Evolutionary conservation across 2,329 filamentous ascomycete species (phyloP).

Genomic region (Sodiomyces alkalinus): DNA sequence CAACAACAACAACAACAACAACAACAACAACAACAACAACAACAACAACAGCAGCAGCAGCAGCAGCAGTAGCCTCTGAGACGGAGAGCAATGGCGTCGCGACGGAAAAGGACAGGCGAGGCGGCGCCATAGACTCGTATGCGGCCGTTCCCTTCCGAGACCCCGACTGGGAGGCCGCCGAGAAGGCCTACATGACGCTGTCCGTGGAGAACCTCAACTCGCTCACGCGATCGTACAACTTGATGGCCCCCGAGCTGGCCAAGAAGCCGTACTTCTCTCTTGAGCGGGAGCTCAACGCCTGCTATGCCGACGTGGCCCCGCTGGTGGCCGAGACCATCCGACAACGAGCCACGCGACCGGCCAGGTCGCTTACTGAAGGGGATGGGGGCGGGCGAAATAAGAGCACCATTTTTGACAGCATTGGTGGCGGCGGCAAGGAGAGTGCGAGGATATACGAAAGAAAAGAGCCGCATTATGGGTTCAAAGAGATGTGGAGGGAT

Average conservation of each 20-base stretch:
- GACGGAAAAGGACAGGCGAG: slow-evolving; percentile 4
- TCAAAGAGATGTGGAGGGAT: slow-evolving; percentile 82
- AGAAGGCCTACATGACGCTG: slow-evolving; percentile 60
- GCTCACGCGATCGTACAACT: slow-evolving; percentile 76
- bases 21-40: too few species aligned
- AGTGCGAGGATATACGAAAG: slow-evolving; percentile 56
- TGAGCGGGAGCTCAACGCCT: slow-evolving; percentile 64
- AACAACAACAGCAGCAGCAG: slow-evolving; percentile 6
- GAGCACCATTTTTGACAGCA: slow-evolving; percentile 44
- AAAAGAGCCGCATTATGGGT: slow-evolving; percentile 61
- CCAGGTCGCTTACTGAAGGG: slow-evolving; percentile 14
- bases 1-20: too few species aligned
- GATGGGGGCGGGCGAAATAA: slow-evolving; percentile 18
- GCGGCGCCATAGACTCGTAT: slow-evolving; percentile 14
- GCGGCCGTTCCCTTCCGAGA: slow-evolving; percentile 57
- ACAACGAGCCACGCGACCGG: slow-evolving; percentile 41
- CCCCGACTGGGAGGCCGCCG: slow-evolving; percentile 54
- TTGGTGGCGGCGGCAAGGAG: slow-evolving; percentile 33
- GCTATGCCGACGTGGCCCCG: slow-evolving; percentile 78
- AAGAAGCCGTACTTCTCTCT: slow-evolving; percentile 87
- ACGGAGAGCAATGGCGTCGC: slow-evolving; percentile 2
- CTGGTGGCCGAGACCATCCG: slow-evolving; percentile 56
- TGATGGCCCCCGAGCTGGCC: slow-evolving; percentile 82
- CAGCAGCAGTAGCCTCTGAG: slow-evolving; percentile 5
- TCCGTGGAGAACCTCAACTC: slow-evolving; percentile 65